Base-by-base conservation (phyloP, 306 rosid genomes). In the Gleditsia sinensis region DNA sequence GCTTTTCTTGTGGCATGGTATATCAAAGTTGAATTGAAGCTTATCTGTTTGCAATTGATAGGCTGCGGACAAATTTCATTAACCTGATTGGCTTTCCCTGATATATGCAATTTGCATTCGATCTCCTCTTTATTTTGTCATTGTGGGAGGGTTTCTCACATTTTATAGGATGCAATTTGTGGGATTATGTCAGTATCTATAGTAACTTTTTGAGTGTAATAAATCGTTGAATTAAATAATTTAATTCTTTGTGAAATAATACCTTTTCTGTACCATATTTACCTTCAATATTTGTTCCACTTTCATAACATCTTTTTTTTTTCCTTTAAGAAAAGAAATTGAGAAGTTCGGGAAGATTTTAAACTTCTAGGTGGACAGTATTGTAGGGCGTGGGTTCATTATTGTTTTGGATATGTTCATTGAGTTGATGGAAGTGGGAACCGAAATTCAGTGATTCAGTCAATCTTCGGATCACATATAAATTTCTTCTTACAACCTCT, bases 391-490 rank as follows among this genome's bases (percentile, higher is more conserved):
- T 48, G 30, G 42, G 16, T 32, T 68, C 16, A 7, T 69, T 33
- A 12, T 27, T 34, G 32, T 34, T 53, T 65, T 73, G 68, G 39
- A 11, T 21, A 43, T 19, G 30, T 51, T 75, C 32, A 33, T 59
- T n/a, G 33, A 33, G 8, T 17, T 59, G 66, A 3, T 75, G 46
- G 66, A 50, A 59, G 39, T 74, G 67, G 16, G 9, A 36, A 28
- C 46, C 23, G 30, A 19, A 68, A 6, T 66, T 66, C 34, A 32
- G 68, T 39, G 61, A 6, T 66, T 66, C 34, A 32, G 68, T 39
- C 71, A 39, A 30, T 69, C 20, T 27, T 46, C 33, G 60, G 32
- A 20, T 34, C 20, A 16, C 21, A 6, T 58, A 27, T 61, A 36
- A 12, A 23, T 19, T 55, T 78, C 33, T 61, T 58, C 60, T 37